Percentiles rank a stretch among this genome's conserved stretches.
phyloP scores from a whole-genome alignment of 345 rosid species.

The Gossypium raimondii region DNA sequence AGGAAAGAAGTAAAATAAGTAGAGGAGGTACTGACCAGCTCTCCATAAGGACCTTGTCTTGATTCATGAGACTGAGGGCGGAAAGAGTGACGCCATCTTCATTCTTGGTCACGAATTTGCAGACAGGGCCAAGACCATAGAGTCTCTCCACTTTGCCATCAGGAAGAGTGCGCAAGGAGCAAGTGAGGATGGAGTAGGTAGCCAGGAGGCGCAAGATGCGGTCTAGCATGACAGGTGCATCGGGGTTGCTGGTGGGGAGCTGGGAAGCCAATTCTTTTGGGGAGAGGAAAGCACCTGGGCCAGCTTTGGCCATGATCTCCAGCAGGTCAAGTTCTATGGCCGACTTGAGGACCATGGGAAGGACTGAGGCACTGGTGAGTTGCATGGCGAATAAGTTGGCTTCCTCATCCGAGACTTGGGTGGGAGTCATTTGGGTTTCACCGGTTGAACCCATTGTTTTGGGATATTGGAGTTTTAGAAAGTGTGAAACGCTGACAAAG shows the following conservation, averaged over 20 bases:
- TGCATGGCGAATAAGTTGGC: slow-evolving; percentile 71
- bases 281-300: slow-evolving; percentile 47
- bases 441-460: slow-evolving; percentile 55
- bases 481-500: background rate
- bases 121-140: slow-evolving; percentile 71
- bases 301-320: slow-evolving; percentile 68
- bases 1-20: background rate
- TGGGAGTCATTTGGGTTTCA: slow-evolving; percentile 71
- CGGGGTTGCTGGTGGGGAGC: slow-evolving; percentile 71
- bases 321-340: slow-evolving; percentile 86
- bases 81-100: slow-evolving; percentile 78
- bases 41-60: slow-evolving; percentile 89
- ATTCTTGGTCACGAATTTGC: slow-evolving; percentile 70
- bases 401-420: slow-evolving; percentile 65
- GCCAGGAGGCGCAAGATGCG: slow-evolving; percentile 71
- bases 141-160: slow-evolving; percentile 51
- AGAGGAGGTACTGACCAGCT: slow-evolving; percentile 55
- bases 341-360: slow-evolving; percentile 85
- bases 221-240: slow-evolving; percentile 71
- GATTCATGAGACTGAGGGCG: slow-evolving; percentile 73
- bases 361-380: slow-evolving; percentile 63
- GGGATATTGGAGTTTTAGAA: slow-evolving; percentile 2
- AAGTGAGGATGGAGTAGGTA: slow-evolving; percentile 56
- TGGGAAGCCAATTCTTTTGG: slow-evolving; percentile 61
- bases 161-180: slow-evolving; percentile 36